These are phyloP conservation scores for Tylopilus sp. DNA, from an alignment of 768 basidiomycete species.

Conservation along the genomic window DNA sequence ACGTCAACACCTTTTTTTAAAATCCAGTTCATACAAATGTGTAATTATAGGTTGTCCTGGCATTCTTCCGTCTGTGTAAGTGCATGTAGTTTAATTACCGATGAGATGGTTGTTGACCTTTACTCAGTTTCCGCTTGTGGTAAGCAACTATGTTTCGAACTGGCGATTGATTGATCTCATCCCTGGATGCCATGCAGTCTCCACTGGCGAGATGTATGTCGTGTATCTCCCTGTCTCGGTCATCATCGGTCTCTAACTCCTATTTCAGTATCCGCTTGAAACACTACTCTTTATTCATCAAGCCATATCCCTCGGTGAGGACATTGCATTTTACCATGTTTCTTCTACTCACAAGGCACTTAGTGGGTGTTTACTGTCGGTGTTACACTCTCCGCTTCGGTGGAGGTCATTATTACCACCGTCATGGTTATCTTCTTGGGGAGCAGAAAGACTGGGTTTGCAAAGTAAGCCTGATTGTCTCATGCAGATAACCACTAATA, in stretches of 20 bases:
- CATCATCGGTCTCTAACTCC: rapidly evolving
- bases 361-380: slow-evolving; percentile 33
- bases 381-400: slow-evolving; percentile 32
- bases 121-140: slow-evolving; percentile 28
- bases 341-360: neutral
- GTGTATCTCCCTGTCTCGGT: neutral
- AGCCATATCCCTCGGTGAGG: slow-evolving; percentile 29
- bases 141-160: slow-evolving; percentile 6
- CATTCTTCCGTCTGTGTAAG: slow-evolving; percentile 34
- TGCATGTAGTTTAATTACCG: neutral
- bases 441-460: slow-evolving; percentile 31
- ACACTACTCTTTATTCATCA: slow-evolving; percentile 30
- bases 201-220: slow-evolving; percentile 32
- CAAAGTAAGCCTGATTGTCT: slow-evolving; percentile 11
- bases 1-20: neutral
- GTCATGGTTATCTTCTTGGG: slow-evolving; percentile 33
- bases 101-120: slow-evolving; percentile 3
- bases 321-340: neutral
- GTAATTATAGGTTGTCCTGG: slow-evolving; percentile 23
- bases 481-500: neutral
- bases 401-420: slow-evolving; percentile 31
- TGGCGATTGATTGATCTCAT: neutral
- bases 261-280: slow-evolving; percentile 24
- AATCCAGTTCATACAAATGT: neutral
- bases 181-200: slow-evolving; percentile 17